Evolutionary conservation across 2,329 filamentous ascomycete genomes (phyloP), one percentile per base, ranked within the genome.

Genomic region (Cordyceps farinosa): DNA sequence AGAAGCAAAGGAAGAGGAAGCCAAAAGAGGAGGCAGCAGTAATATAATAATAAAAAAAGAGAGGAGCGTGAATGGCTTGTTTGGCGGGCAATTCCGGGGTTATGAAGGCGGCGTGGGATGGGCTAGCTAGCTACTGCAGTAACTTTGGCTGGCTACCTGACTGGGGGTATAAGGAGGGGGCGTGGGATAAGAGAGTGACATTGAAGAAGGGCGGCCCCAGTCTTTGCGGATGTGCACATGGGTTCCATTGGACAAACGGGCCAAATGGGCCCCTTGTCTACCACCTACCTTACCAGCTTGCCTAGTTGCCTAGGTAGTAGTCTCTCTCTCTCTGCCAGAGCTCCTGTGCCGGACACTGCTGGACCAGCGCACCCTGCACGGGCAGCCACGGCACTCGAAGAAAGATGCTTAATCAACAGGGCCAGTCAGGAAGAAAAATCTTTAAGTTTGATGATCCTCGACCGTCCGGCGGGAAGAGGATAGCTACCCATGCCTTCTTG

Each of bases 1-100:
- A 13, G 32, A n/a, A 27, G n/a, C 8, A 32, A n/a, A n/a, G 27
- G n/a, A 50, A 50, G 30, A 17, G n/a, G 34, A 13, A 34, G 34
- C 30, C 1, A 29, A 27, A 9, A n/a, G 44, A 32, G 32, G 13
- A 22, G 17, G 32, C 29, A n/a, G 11, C 13, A 40, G 30, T 53
- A 38, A 36, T 36, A 53, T 53, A 53, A 42, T 29, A 17, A 22
- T 22, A 45, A 30, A 47, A 57, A 15, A 22, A 22, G 30, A 29
- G 9, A 47, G 38, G n/a, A 42, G 15, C 4, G 22, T 30, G 34
- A 51, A 59, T 30, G 13, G 22, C 34, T 32, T 22, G 22, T 22
- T 22, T 50, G 58, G 48, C 58, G 58, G 58, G 48, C 48, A 9
- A 53, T 44, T 61, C 58, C 48, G 48, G 58, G 58, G 47, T 61